Evolutionary conservation across 805 yeast species (phyloP).

Genomic region (Pichia nanzhaoensis): DNA sequence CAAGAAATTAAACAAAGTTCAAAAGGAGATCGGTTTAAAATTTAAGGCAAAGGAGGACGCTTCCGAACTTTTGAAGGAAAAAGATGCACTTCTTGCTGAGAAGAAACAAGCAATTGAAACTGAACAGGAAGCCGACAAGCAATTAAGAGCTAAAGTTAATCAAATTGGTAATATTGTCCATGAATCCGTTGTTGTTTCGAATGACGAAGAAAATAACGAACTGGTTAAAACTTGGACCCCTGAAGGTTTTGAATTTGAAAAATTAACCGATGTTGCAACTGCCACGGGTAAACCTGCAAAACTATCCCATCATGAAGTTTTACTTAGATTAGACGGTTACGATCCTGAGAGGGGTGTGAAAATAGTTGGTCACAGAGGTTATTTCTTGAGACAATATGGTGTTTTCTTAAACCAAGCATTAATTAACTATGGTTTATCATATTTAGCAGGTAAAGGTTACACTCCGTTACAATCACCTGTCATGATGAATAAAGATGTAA

Average conservation of each 20-base stretch:
- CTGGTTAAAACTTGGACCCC: constrained; percentile 86
- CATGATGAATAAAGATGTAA: constrained; percentile 98
- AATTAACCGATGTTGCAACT: constrained; percentile 59
- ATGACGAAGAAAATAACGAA: constrained; percentile 87
- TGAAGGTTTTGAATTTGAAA: constrained; percentile 43
- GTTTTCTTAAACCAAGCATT: constrained; percentile 97
- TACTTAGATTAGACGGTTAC: constrained; percentile 91
- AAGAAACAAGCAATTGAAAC: constrained; percentile 58
- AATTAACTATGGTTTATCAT: constrained; percentile 89
- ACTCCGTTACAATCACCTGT: constrained; percentile 96
- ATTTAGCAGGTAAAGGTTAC: constrained; percentile 69
- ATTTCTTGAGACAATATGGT: constrained; percentile 90
- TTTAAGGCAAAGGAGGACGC: constrained; percentile 96
- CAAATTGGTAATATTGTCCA: constrained; percentile 93
- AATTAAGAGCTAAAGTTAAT: constrained; percentile 73
- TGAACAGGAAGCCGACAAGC: constrained; percentile 77
- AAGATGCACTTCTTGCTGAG: constrained; percentile 64
- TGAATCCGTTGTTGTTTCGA: constrained; percentile 79
- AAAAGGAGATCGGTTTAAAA: constrained; percentile 87
- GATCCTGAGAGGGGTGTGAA: constrained; percentile 99
- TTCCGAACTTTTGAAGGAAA: constrained; percentile 68
- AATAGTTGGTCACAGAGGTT: constrained; percentile 97
- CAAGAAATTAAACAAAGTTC: constrained; percentile 82
- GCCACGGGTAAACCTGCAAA: constrained; percentile 71
- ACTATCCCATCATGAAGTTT: constrained; percentile 91